Conservation (phyloP, 495 filamentous ascomycete genomes). For the Clavariopsis aquatica region DNA sequence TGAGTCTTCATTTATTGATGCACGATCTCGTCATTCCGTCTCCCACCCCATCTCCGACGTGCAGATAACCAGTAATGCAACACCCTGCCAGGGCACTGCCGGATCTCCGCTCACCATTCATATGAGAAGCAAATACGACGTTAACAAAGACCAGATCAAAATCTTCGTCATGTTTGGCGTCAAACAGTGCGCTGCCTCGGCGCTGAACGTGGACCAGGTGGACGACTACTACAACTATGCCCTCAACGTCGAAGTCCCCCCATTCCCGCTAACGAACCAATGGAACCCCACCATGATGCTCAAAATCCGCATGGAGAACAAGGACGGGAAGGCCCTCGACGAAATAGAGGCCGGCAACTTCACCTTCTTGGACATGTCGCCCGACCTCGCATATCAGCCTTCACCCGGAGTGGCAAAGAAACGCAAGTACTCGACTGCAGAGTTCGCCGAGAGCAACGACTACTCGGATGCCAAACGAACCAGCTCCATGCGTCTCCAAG, state of each 20-base stretch:
- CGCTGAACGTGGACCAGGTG: conserved; percentile 62
- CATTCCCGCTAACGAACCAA: conserved; percentile 66
- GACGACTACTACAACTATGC: conserved; percentile 66
- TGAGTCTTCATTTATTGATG: conserved; percentile 54
- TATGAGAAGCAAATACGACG: conserved; percentile 72
- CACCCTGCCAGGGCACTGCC: conserved; percentile 64
- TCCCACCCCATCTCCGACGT: conserved; percentile 41
- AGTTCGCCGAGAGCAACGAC: conserved; percentile 52
- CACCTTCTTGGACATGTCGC: conserved; percentile 61
- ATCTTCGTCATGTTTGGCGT: conserved; percentile 76
- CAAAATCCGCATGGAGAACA: conserved; percentile 67
- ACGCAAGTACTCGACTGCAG: conserved; percentile 53
- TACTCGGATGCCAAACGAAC: conserved; percentile 50
- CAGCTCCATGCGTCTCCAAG: conserved; percentile 48
- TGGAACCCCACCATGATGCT: conserved; percentile 69
- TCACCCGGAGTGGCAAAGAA: conserved; percentile 50
- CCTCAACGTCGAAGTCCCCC: conserved; percentile 72
- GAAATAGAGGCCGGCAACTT: conserved; percentile 74
- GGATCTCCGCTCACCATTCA: conserved; percentile 72
- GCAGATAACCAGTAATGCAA: conserved; percentile 62
- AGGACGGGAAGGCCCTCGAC: conserved; percentile 61
- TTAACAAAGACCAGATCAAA: conserved; percentile 55
- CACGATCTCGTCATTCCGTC: conserved; percentile 49
- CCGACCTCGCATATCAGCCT: conserved; percentile 38
- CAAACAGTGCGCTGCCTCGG: conserved; percentile 62